Evolutionary conservation across 495 filamentous ascomycete genomes (phyloP).

Genomic region (Cetradonia linearis): DNA sequence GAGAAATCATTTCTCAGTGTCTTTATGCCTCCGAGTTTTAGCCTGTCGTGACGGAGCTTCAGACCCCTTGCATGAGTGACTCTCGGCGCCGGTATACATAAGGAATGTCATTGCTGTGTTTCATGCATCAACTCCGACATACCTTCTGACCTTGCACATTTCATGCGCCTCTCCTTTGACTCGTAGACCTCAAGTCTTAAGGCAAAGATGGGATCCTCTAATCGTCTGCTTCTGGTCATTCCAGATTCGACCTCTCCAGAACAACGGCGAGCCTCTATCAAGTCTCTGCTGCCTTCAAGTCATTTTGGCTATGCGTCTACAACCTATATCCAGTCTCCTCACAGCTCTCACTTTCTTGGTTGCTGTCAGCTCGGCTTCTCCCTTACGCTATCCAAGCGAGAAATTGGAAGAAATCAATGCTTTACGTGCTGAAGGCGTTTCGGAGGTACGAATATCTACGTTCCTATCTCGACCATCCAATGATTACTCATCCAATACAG

Average conservation of each 20-base stretch:
- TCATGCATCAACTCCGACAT: neutral
- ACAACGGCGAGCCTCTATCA: neutral
- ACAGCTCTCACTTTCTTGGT: constrained; percentile 7
- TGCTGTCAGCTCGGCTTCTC: neutral
- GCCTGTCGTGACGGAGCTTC: no score
- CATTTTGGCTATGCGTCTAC: neutral
- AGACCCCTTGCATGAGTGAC: neutral
- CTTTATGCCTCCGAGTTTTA: no score
- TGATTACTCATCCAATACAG: neutral
- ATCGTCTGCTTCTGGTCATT: no score
- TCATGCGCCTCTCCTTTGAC: neutral
- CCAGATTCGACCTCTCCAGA: neutral
- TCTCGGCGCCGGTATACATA: neutral
- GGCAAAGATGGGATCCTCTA: neutral
- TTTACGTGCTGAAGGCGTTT: constrained; percentile 14
- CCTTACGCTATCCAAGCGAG: constrained; percentile 9
- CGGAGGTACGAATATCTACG: constrained; percentile 9
- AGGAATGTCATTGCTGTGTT: neutral
- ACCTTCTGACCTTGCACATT: neutral
- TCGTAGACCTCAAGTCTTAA: neutral
- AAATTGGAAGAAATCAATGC: constrained; percentile 16
- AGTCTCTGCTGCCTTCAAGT: neutral
- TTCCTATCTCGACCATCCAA: neutral
- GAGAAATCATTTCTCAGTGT: no score
- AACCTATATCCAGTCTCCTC: neutral